phyloP scores from a whole-genome alignment of 2,329 filamentous ascomycete genomes.

The Cladophialophora yegresii region DNA sequence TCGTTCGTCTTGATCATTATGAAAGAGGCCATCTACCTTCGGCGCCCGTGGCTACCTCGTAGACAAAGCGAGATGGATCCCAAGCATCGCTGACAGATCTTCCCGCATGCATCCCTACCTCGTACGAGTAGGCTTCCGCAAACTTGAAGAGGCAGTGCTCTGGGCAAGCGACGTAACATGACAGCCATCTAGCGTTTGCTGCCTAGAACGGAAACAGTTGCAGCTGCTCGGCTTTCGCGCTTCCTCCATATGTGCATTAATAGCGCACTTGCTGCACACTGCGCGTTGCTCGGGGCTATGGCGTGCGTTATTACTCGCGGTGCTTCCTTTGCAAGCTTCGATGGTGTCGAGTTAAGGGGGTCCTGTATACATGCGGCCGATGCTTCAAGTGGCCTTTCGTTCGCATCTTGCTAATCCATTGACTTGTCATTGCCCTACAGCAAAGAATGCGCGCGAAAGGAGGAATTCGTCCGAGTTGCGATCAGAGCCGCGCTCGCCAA shows the following conservation, averaged over 20 bases:
- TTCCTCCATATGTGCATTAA: slow-evolving; percentile 19
- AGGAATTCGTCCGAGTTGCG: not conserved
- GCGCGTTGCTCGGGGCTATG: not conserved
- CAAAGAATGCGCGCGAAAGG: not conserved
- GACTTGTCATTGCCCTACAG: not conserved
- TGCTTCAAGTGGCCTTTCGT: not conserved
- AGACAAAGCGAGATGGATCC: not conserved
- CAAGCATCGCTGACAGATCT: not conserved
- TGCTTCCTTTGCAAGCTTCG: slow-evolving; percentile 5
- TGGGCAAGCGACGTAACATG: slow-evolving; percentile 13
- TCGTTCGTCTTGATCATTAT: not conserved
- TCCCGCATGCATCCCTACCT: not conserved
- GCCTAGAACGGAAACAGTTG: slow-evolving; percentile 2
- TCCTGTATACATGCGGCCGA: not conserved
- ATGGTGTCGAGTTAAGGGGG: not conserved
- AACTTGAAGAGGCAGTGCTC: slow-evolving; percentile 22
- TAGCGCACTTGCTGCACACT: slow-evolving; percentile 8
- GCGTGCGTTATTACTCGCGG: not conserved
- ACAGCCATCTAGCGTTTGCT: not conserved
- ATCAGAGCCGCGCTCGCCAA: slow-evolving; percentile 14
- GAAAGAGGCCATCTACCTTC: not conserved
- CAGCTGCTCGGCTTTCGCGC: slow-evolving; percentile 9
- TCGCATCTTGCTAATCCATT: not conserved
- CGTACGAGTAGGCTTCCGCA: no score
- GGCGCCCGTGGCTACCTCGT: slow-evolving; percentile 4